These are phyloP conservation scores for Corinectria fuckeliana DNA, from an alignment of 2,329 filamentous ascomycete genomes.

Conservation along the genomic window DNA sequence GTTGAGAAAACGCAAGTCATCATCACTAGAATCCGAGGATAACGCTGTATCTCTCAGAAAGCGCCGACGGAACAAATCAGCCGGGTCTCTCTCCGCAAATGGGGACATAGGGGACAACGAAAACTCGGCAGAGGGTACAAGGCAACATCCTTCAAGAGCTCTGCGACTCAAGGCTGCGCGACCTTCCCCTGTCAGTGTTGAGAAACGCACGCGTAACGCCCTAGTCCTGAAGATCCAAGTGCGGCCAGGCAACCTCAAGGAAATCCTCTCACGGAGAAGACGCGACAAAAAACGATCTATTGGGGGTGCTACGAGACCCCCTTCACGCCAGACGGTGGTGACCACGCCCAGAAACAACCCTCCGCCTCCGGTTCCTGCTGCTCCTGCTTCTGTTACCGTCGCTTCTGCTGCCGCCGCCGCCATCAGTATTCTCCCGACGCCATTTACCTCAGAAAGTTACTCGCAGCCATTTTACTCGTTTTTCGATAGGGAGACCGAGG, in stretches of 20 bases:
- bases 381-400: neutral
- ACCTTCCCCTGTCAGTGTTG: constrained; percentile 50
- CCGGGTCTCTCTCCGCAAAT: constrained; percentile 47
- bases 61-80: constrained; percentile 56
- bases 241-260: constrained; percentile 47
- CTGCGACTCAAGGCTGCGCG: constrained; percentile 60
- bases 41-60: constrained; percentile 59
- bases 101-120: constrained; percentile 44
- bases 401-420: neutral
- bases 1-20: constrained; percentile 84
- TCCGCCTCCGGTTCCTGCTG: constrained; percentile 25
- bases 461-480: constrained; percentile 87
- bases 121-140: constrained; percentile 37
- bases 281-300: constrained; percentile 41
- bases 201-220: constrained; percentile 45
- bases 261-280: constrained; percentile 45
- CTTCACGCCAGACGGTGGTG: constrained; percentile 34
- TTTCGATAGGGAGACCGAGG: constrained; percentile 86
- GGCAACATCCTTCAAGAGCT: constrained; percentile 59
- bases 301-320: constrained; percentile 26
- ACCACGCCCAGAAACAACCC: constrained; percentile 31
- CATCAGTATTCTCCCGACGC: constrained; percentile 54
- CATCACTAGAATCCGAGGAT: constrained; percentile 70
- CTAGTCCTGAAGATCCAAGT: constrained; percentile 47
- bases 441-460: constrained; percentile 66